Percentiles rank a stretch among this genome's conserved stretches.
Conservation (phyloP, 257 asterid genomes). For the Ehretia macrophylla region DNA sequence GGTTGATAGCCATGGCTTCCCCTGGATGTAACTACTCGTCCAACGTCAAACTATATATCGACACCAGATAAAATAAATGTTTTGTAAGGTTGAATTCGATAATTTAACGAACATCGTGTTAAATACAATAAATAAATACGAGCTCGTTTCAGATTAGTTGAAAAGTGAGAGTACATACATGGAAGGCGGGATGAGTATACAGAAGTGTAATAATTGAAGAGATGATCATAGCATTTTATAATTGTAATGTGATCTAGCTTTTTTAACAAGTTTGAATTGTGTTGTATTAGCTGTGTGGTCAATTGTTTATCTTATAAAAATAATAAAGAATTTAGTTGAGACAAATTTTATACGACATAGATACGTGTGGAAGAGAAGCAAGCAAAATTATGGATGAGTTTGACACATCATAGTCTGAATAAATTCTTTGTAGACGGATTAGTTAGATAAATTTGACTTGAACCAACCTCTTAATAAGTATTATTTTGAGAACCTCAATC, state of each 20-base stretch:
- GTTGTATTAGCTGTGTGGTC: not conserved
- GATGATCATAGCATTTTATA: too few species aligned
- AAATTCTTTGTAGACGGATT: not conserved
- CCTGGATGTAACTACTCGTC: slow-evolving; percentile 1
- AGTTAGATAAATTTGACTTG: too few species aligned
- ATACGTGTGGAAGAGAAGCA: slow-evolving; percentile 23
- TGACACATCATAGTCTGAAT: not conserved
- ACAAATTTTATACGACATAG: slow-evolving; percentile 2
- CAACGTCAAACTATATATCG: slow-evolving; percentile 2
- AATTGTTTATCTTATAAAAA: not conserved
- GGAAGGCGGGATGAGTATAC: not conserved
- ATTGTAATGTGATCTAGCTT: not conserved
- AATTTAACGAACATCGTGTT: not conserved
- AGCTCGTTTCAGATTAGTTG: too few species aligned
- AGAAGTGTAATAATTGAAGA: not conserved
- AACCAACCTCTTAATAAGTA: too few species aligned
- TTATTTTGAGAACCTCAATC: too few species aligned
- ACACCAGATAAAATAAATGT: not conserved
- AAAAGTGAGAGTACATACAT: too few species aligned
- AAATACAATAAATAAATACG: not conserved
- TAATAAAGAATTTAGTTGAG: not conserved
- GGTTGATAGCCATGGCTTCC: slow-evolving; percentile 21
- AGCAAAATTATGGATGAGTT: not conserved
- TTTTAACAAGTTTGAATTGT: not conserved
- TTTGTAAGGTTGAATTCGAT: not conserved